Evolutionary conservation across 1,139 yeast species (phyloP).

Genomic region (Debaryomyces coudertii): DNA sequence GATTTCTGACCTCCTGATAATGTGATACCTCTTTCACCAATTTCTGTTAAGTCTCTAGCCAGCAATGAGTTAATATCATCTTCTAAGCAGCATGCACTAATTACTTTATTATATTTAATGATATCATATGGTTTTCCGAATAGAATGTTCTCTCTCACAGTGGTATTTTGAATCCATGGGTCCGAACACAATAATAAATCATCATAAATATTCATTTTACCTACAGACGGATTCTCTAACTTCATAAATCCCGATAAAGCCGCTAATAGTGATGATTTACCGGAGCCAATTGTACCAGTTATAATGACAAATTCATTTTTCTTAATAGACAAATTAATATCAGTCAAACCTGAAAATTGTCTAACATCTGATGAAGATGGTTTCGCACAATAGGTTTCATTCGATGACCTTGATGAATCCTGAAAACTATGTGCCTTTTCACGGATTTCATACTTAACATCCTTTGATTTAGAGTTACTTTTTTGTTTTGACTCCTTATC

Average conservation of each 20-base stretch:
- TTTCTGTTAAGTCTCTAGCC: slow-evolving; percentile 43
- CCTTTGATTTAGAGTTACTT: slow-evolving; percentile 12
- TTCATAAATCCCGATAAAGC: slow-evolving; percentile 45
- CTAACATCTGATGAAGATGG: slow-evolving; percentile 13
- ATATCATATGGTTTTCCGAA: slow-evolving; percentile 41
- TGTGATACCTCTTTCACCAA: slow-evolving; percentile 48
- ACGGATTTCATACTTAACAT: slow-evolving; percentile 12
- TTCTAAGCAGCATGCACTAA: slow-evolving; percentile 44
- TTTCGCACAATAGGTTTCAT: slow-evolving; percentile 19
- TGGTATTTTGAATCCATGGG: slow-evolving; percentile 53
- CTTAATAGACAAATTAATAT: slow-evolving; percentile 32
- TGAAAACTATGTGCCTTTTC: slow-evolving; percentile 13
- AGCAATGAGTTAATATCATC: slow-evolving; percentile 40
- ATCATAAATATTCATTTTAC: slow-evolving; percentile 30
- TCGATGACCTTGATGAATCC: slow-evolving; percentile 16
- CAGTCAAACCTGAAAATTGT: slow-evolving; percentile 34
- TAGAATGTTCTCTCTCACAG: slow-evolving; percentile 44
- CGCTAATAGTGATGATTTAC: slow-evolving; percentile 41
- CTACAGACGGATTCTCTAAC: slow-evolving; percentile 28
- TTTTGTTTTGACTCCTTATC: slow-evolving; percentile 22
- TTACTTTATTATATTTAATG: slow-evolving; percentile 29
- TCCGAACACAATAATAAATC: slow-evolving; percentile 36
- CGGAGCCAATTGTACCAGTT: slow-evolving; percentile 48
- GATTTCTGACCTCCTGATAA: slow-evolving; percentile 50
- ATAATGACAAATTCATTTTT: slow-evolving; percentile 39